Evolutionary conservation across 257 asterid genomes (phyloP), one percentile per base, ranked within the genome.

Genomic region (Solanum pinnatisectum): DNA sequence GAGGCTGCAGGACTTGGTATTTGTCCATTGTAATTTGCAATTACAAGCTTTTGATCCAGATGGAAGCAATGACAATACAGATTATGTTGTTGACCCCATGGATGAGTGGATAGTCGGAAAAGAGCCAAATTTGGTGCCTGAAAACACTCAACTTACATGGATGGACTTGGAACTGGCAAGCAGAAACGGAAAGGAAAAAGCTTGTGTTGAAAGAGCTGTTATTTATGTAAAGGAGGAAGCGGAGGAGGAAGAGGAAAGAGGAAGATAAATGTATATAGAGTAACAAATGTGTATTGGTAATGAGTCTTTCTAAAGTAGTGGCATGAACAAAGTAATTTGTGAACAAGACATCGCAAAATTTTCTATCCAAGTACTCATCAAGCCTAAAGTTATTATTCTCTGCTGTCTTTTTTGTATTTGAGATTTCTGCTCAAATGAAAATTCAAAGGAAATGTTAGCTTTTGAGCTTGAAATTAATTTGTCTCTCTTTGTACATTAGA

Each of bases 1-100:
- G 81, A 84, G 89, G 86, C 42, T 90, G 56, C 39, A 63, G 2
- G 94, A 91, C 35, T 65, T 89, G 91, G 88, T 90, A 8, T 94
- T 89, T 63, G 90, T 95, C 37, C 91, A 86, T 18, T 95, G 95
- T 78, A 96, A 95, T 56, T 83, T 92, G 91, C 93, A 87, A 46
- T 93, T 96, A 9, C 91, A 84, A 65, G 91, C 90, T 65, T 90
- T 91, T 42, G 88, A 63, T 49, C 70, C 90, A 14, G 87, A 88
- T 5, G 78, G 23, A 25, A 56, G 77, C 2, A 84, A 79, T 44
- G 71, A 84, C 60, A 36, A 74, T 76, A 5, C 42, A 3, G 76
- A 63, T 6, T 65, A 60, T 30, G 92, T 88, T 83, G 18, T 88
- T 5, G 90, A 87, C 59, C 86, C 84, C 14, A 39, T 67, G 87